Base-by-base conservation (phyloP, 208 protist species). In the Crithidia expoeki region DNA sequence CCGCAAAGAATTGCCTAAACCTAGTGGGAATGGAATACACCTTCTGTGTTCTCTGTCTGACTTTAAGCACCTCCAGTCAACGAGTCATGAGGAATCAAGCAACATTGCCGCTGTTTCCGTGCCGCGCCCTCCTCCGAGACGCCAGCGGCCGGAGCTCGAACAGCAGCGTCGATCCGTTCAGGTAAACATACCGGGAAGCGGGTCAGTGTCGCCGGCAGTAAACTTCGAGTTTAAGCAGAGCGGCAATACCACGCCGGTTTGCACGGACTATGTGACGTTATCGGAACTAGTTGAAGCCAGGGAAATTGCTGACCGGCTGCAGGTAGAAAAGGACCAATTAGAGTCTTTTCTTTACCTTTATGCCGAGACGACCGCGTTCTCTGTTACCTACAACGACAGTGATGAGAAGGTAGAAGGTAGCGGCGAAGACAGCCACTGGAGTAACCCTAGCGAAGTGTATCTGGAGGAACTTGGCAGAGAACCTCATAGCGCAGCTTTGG, bases 291-390 rank as follows among this genome's bases (percentile, higher is more conserved):
- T 61, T 6, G 10, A 27, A 0, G 10, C 57, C 14, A 55, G 30
- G 28, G 72, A 77, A 38, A 16, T n/a, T 6, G 32, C 64, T 14
- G 30, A 12, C 9, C 72, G 72, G 14, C 32, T 67, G 25, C 57
- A 38, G 38, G n/a, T 77, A 3, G 72, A 77, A n/a, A 71, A 68
- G 40, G 57, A 59, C 2, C 50, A 71, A 30, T 27, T 61, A 1
- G 72, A 77, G 27, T 40, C 72, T n/a, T 58, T 64, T 16, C 36
- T 77, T 17, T 28, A 62, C 2, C 14, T 74, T 11, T 65, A 36
- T 36, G 53, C 32, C 9, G 33, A 28, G 19, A 47, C 66, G 4
- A 21, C 16, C 2, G n/a, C 32, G 4, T 32, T 32, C 10, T 42
- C n/a, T 32, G 27, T 40, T 6, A 19, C 2, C 27, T 16, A 21